Percentiles rank a stretch among this genome's conserved stretches.
These are phyloP conservation scores for Fusarium phyllophilum DNA, from an alignment of 2,329 filamentous ascomycete genomes.

Conservation along the genomic window DNA sequence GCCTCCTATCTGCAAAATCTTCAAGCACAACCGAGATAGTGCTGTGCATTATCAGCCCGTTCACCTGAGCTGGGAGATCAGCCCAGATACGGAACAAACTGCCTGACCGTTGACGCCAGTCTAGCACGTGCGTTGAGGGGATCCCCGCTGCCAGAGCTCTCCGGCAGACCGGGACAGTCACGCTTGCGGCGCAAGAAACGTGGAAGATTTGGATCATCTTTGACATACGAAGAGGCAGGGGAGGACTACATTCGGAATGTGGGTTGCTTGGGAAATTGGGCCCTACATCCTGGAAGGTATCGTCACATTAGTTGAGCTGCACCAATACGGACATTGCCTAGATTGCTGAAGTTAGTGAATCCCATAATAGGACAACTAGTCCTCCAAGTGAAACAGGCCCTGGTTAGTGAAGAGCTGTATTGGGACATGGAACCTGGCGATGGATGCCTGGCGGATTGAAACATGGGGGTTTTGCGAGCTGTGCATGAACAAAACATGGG, in stretches of 20 bases:
- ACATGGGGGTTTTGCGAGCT: not conserved
- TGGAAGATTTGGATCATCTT: not conserved
- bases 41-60: conserved; percentile 3
- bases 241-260: not conserved
- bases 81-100: not conserved
- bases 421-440: not conserved
- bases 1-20: not conserved
- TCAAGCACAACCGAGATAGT: not conserved
- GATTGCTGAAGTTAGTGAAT: no score
- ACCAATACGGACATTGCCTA: not conserved
- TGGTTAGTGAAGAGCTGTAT: not conserved
- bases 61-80: not conserved
- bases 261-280: not conserved
- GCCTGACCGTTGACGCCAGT: not conserved
- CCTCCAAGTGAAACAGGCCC: conserved; percentile 10
- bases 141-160: not conserved
- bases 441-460: not conserved
- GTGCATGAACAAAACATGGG: not conserved
- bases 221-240: not conserved
- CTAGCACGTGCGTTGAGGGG: not conserved
- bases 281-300: not conserved
- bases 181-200: not conserved
- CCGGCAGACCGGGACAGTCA: not conserved
- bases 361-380: not conserved
- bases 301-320: not conserved